These are phyloP conservation scores for Solanum chmielewskii DNA, from an alignment of 257 asterid species.

Conservation along the genomic window DNA sequence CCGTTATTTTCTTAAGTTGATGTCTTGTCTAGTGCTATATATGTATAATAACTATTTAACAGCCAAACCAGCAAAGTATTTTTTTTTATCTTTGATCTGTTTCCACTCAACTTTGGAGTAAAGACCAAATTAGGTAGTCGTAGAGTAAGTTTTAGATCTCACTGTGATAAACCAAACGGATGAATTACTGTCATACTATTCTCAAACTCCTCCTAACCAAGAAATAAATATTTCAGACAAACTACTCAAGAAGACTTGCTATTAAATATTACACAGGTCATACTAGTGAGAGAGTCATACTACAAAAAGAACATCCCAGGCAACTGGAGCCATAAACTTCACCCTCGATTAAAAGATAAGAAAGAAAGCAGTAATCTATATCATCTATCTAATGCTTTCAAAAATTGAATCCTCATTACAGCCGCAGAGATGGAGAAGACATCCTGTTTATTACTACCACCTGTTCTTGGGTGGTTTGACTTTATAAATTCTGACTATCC, in stretches of 20 bases:
- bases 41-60: background rate
- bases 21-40: background rate
- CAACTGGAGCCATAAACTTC: background rate
- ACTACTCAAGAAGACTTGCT: background rate
- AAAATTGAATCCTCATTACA: background rate
- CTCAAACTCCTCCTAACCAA: background rate
- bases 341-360: background rate
- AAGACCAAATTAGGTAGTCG: background rate
- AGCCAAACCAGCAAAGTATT: background rate
- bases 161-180: no score
- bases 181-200: background rate
- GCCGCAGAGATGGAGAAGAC: background rate
- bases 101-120: background rate
- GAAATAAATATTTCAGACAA: background rate
- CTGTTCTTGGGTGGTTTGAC: constrained; percentile 91
- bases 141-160: background rate
- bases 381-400: background rate
- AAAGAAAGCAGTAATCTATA: background rate
- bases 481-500: constrained; percentile 96
- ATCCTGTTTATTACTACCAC: background rate
- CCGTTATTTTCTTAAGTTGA: background rate
- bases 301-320: background rate
- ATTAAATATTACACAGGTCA: background rate
- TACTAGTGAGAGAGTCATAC: background rate
- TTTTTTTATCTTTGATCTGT: background rate